Percentiles rank a stretch among this genome's conserved stretches.
Conservation (phyloP, 139 green algal species). For the Micractinium conductrix region DNA sequence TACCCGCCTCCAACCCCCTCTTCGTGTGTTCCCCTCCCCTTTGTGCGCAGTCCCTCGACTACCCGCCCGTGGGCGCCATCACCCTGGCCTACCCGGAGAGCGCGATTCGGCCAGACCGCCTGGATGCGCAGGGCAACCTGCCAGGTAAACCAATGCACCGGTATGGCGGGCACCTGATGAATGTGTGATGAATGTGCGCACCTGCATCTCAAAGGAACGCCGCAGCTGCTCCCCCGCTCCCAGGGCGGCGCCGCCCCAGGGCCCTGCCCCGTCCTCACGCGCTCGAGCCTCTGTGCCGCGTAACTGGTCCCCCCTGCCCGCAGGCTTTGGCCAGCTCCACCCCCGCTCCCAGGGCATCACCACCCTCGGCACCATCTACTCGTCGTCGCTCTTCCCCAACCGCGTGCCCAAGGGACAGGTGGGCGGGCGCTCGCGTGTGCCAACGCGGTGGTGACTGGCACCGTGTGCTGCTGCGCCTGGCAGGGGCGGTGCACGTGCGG, state of each 20-base stretch:
- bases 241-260: conserved; percentile 66
- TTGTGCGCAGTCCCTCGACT: conserved; percentile 83
- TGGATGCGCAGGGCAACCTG: conserved; percentile 68
- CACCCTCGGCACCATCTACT: conserved; percentile 99
- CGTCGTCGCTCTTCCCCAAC: conserved; percentile 89
- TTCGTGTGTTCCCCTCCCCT: too few species aligned
- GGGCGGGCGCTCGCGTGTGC: too few species aligned
- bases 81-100: conserved; percentile 86
- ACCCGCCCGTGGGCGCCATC: conserved; percentile 96
- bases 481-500: too few species aligned
- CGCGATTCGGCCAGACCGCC: conserved; percentile 81
- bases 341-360: conserved; percentile 91
- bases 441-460: too few species aligned
- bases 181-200: too few species aligned
- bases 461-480: too few species aligned
- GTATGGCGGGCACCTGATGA: too few species aligned
- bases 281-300: too few species aligned
- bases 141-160: conserved; percentile 39
- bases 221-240: too few species aligned
- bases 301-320: background rate
- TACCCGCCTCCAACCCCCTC: conserved; percentile 82
- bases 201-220: too few species aligned
- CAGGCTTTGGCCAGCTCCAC: conserved; percentile 98
- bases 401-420: conserved; percentile 62
- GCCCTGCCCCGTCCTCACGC: conserved; percentile 49